Conservation (phyloP, 441 rosid genomes). For the Populus hybrid region DNA sequence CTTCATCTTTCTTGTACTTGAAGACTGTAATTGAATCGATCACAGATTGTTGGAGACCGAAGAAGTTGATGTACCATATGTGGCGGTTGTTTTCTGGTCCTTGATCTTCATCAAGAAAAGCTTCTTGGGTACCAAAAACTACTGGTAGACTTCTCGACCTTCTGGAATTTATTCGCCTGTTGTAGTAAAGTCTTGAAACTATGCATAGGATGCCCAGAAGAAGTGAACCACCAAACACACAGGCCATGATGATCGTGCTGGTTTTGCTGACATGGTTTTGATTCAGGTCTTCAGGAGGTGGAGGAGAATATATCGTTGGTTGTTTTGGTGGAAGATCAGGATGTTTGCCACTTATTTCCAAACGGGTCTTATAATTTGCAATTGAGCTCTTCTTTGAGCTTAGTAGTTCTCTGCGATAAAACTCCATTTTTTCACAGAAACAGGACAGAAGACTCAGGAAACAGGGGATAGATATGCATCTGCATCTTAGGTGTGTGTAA, state of each 20-base stretch:
- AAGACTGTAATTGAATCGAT: constrained; percentile 8
- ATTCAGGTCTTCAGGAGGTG: background rate
- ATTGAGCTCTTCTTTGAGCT: background rate
- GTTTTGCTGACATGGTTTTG: constrained; percentile 2
- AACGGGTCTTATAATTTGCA: background rate
- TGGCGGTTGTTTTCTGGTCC: background rate
- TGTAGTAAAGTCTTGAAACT: constrained; percentile 1
- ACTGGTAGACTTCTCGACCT: constrained; percentile 15
- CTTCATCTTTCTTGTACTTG: constrained; percentile 14
- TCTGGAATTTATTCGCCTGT: constrained; percentile 18
- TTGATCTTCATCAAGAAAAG: constrained; percentile 1
- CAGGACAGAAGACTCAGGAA: constrained; percentile 6
- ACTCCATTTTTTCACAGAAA: constrained; percentile 22
- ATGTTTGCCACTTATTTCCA: background rate
- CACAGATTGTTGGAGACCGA: constrained; percentile 12
- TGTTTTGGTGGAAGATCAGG: background rate
- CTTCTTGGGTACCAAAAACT: constrained; percentile 16
- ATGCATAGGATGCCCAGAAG: constrained; percentile 22
- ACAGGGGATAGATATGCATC: constrained; percentile 12
- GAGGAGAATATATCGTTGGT: background rate
- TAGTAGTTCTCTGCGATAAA: constrained; percentile 5
- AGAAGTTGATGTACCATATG: constrained; percentile 9
- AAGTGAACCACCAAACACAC: constrained; percentile 20
- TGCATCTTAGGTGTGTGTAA: background rate
- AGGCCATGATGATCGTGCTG: constrained; percentile 13